Evolutionary conservation across 768 basidiomycete genomes (phyloP).

Genomic region (Porphyrellus cyaneotinctus): DNA sequence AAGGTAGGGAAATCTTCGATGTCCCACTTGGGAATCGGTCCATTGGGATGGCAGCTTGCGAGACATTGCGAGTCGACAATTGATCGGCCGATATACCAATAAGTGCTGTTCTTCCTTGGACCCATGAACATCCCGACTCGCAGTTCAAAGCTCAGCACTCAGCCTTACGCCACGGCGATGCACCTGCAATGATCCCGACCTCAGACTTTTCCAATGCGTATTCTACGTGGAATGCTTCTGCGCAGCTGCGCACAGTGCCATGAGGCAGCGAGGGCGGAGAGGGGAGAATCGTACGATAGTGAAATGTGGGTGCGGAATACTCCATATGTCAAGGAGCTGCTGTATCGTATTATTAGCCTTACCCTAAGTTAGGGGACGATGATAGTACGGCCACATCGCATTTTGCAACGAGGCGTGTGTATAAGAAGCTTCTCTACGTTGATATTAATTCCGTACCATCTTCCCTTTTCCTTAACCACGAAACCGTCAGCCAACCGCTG

Average conservation of each 20-base stretch:
- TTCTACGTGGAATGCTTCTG: neutral
- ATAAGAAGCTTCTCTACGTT: neutral
- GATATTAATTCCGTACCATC: neutral
- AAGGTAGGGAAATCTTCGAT: too few relatives aligned
- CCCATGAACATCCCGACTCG: too few relatives aligned
- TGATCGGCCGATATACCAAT: too few relatives aligned
- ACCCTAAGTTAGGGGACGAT: too few relatives aligned
- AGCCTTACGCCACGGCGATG: neutral
- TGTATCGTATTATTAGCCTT: slow-evolving; percentile 5
- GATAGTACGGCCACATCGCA: neutral
- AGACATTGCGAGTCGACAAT: too few relatives aligned
- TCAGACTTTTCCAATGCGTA: neutral
- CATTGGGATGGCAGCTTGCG: too few relatives aligned
- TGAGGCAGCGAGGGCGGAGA: slow-evolving; percentile 5
- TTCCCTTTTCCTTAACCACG: neutral
- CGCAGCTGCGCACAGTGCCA: neutral
- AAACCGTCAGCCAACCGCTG: neutral
- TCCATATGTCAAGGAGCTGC: neutral
- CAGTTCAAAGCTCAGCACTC: too few relatives aligned
- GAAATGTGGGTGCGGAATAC: neutral
- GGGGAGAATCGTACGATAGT: neutral
- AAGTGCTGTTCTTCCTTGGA: too few relatives aligned
- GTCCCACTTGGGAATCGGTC: too few relatives aligned
- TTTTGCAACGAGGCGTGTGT: neutral
- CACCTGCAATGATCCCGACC: neutral